A percentile compares a stretch with the other conserved stretches of the same genome.
phyloP scores from a whole-genome alignment of 2,329 filamentous ascomycete genomes.

The Lizonia empirigonia region DNA sequence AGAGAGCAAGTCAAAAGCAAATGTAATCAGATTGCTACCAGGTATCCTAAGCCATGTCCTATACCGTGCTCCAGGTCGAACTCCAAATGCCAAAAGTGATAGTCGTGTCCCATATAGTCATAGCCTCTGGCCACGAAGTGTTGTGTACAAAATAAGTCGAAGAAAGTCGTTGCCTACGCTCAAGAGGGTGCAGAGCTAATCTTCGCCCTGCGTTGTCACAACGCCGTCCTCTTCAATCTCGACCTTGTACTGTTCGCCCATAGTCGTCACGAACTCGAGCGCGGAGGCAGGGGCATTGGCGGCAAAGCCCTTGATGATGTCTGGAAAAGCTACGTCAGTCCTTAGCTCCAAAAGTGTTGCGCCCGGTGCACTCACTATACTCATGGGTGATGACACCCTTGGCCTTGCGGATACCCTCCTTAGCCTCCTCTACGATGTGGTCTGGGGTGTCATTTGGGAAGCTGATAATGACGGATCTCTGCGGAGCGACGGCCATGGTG shows the following conservation, averaged over 20 bases:
- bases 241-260: slow-evolving; percentile 65
- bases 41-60: slow-evolving; percentile 2
- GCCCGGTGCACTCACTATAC: slow-evolving; percentile 56
- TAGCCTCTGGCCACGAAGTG: neutral
- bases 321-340: slow-evolving; percentile 35
- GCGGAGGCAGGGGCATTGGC: slow-evolving; percentile 72
- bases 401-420: slow-evolving; percentile 69
- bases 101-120: neutral
- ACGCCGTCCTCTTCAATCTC: slow-evolving; percentile 78
- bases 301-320: slow-evolving; percentile 71
- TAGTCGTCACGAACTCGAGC: slow-evolving; percentile 69
- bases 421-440: slow-evolving; percentile 71
- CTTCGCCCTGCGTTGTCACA: slow-evolving; percentile 54
- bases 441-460: slow-evolving; percentile 74
- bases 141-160: neutral
- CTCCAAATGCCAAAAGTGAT: neutral
- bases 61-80: slow-evolving; percentile 1
- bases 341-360: neutral
- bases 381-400: slow-evolving; percentile 78
- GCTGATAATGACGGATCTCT: slow-evolving; percentile 78
- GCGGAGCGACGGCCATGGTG: slow-evolving; percentile 63
- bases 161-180: neutral
- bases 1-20: neutral
- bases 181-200: slow-evolving; percentile 15
- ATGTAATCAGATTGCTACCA: slow-evolving; percentile 4